These are phyloP conservation scores for Fraxinus greggii DNA, from an alignment of 305 asterid genomes.

Conservation along the genomic window DNA sequence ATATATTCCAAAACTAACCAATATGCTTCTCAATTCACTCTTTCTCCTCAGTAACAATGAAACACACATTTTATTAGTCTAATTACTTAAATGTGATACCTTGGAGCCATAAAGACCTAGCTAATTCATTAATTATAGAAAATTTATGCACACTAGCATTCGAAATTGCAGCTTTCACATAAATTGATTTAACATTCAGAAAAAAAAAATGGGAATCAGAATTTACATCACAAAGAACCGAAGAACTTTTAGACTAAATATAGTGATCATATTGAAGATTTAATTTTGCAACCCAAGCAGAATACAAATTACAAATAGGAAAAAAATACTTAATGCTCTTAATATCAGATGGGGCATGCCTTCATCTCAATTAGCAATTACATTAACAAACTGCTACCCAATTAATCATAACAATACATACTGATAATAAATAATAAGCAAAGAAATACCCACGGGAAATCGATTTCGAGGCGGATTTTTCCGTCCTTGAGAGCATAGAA, in stretches of 20 bases:
- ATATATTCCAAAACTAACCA: not conserved
- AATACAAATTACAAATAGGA: not conserved
- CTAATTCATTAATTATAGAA: not conserved
- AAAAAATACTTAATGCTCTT: not conserved
- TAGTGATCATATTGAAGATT: not conserved
- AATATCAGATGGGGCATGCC: not conserved
- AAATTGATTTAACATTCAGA: not conserved
- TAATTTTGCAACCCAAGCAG: not conserved
- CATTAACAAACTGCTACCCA: not conserved
- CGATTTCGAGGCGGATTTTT: conserved; percentile 76
- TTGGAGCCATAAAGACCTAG: not conserved
- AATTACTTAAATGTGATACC: conserved; percentile 1
- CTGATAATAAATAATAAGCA: not conserved
- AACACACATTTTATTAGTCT: not conserved
- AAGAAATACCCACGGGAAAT: conserved; percentile 70
- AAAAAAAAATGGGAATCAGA: not conserved
- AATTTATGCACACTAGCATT: not conserved
- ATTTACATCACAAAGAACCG: not conserved
- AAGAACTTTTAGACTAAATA: not conserved
- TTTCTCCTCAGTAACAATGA: not conserved
- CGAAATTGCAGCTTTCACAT: not conserved
- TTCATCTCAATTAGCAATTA: not conserved
- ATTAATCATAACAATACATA: not conserved
- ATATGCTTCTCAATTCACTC: not conserved
- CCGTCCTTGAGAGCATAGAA: conserved; percentile 78